Evolutionary conservation across 2,329 filamentous ascomycete species (phyloP), one percentile per base, ranked within the genome.

Genomic region (Aspergillus udagawae): DNA sequence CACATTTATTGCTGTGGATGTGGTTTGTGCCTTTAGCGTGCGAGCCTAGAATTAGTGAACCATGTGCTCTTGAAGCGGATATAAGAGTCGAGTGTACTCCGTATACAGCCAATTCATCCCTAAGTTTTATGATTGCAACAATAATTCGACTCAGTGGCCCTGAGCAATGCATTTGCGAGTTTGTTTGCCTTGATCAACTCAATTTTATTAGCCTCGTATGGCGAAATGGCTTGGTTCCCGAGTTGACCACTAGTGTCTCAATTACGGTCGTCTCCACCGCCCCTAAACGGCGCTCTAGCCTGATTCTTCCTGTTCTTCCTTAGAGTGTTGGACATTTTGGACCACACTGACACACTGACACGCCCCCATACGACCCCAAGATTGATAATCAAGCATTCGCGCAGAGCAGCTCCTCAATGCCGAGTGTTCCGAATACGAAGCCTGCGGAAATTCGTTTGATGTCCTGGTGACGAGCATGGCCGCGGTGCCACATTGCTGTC

Each of bases 401-500:
- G 2, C 17, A 44, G 41, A 48, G 54, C 49, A 44, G 27, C 51
- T 45, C 28, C 44, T 51, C 56, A 20, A 62, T 61, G 59, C 55
- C 56, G 58, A 51, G 27, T 44, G 14, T 49, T 51, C 56, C 52
- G 51, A 49, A 56, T 49, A 55, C 53, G 49, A 56, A 47, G 23
- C 48, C 38, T 44, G 42, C 42, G 57, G 42, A 54, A 51, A 27
- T 54, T 38, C 49, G 27, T 27, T 58, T 55, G 49, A 56, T 59
- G 52, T 49, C 53, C 59, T 29, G 42, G 53, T 60, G 55, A 62
- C 58, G 59, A 66, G 55, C 49, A 73, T 74, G 72, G 68, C 68
- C 52, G 64, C 67, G 52, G 65, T 68, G 58, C 69, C 70, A 49
- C 64, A 67, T 51, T 70, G 69, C 57, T 74, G 70, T 64, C 62